phyloP scores from a whole-genome alignment of 345 rosid genomes.

The Trapa bicornis region DNA sequence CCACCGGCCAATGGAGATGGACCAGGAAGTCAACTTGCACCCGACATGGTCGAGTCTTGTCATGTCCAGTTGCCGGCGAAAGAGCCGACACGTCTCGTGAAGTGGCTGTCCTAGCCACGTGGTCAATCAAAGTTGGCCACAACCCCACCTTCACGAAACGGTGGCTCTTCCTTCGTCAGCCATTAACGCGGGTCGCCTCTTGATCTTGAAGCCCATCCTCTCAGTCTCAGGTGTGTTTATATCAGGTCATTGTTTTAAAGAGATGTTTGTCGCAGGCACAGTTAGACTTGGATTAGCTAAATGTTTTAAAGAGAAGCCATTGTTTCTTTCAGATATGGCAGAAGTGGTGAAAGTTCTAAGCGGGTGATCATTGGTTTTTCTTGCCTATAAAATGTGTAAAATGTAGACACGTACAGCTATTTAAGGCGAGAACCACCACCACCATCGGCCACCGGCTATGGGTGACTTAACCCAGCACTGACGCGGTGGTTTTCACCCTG shows the following conservation, averaged over 20 bases:
- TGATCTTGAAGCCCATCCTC: too few relatives aligned
- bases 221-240: too few relatives aligned
- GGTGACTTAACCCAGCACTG: neutral
- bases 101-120: constrained; percentile 10
- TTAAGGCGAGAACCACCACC: constrained; percentile 2
- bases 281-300: too few relatives aligned
- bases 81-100: constrained; percentile 12
- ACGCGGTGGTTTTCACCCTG: neutral
- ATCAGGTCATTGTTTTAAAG: too few relatives aligned
- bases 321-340: too few relatives aligned
- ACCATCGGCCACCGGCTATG: neutral
- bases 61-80: constrained; percentile 10
- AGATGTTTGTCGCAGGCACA: too few relatives aligned
- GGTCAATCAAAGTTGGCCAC: neutral
- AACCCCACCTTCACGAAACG: neutral
- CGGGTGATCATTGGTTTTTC: too few relatives aligned
- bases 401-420: neutral
- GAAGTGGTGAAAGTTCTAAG: too few relatives aligned
- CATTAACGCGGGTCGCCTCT: neutral
- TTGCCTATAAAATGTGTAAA: too few relatives aligned
- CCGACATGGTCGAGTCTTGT: neutral
- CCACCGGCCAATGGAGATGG: neutral
- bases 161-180: neutral
- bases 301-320: too few relatives aligned
- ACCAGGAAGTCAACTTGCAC: neutral